phyloP scores from a whole-genome alignment of 108 stramenopile genomes.

The Nitzschia palea region DNA sequence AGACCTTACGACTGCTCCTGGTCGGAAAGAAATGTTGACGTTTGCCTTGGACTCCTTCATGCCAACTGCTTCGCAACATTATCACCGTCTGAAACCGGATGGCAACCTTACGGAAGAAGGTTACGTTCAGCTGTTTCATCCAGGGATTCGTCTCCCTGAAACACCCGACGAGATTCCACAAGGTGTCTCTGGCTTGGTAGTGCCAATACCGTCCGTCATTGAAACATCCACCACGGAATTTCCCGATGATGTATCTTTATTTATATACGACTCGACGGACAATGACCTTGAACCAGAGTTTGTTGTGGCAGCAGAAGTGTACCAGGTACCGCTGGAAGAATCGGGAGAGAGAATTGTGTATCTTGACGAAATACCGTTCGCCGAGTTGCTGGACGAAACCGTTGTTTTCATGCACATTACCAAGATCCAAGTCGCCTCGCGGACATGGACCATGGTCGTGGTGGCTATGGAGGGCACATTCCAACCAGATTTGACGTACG shows the following conservation, averaged over 20 bases:
- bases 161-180: neutral
- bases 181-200: neutral
- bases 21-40: neutral
- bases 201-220: neutral
- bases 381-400: neutral
- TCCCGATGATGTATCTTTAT: neutral
- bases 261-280: neutral
- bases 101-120: neutral
- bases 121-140: neutral
- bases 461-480: constrained; percentile 18
- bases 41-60: neutral
- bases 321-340: neutral
- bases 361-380: neutral
- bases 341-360: neutral
- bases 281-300: neutral
- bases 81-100: too few species aligned
- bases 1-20: neutral
- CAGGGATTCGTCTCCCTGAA: neutral
- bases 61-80: neutral
- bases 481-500: constrained; percentile 1
- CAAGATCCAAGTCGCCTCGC: neutral
- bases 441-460: constrained; percentile 9
- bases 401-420: neutral
- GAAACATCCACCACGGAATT: neutral
- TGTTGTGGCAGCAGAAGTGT: constrained; percentile 13